These are phyloP conservation scores for Geotrichum restrictum DNA, from an alignment of 1,139 yeast species.

Conservation along the genomic window DNA sequence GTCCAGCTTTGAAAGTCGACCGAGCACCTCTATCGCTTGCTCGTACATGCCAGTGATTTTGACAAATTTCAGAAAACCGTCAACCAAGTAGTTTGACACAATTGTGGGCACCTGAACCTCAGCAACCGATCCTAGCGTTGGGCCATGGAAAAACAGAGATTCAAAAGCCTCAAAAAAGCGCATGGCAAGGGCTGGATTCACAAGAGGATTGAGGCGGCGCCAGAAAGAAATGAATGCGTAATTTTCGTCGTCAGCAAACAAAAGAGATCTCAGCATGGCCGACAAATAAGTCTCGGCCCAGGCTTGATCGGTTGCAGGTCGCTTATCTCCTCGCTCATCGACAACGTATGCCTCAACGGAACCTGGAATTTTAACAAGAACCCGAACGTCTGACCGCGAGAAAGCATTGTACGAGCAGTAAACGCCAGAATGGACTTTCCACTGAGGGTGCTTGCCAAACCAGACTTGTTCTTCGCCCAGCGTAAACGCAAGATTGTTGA, in stretches of 20 bases:
- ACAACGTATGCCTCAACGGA: conserved; percentile 74
- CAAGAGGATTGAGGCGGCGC: conserved; percentile 62
- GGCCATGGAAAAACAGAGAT: conserved; percentile 61
- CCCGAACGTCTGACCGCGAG: conserved; percentile 64
- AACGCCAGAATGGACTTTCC: conserved; percentile 72
- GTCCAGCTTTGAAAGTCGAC: conserved; percentile 43
- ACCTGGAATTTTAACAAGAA: conserved; percentile 67
- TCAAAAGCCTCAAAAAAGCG: conserved; percentile 60
- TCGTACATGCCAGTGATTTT: conserved; percentile 63
- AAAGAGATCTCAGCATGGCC: conserved; percentile 64
- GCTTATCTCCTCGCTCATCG: conserved; percentile 49
- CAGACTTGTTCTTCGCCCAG: conserved; percentile 60
- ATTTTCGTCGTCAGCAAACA: conserved; percentile 66
- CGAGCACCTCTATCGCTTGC: conserved; percentile 54
- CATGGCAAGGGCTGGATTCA: conserved; percentile 42
- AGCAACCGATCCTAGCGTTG: conserved; percentile 56
- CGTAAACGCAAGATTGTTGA: conserved; percentile 65
- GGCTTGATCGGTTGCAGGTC: conserved; percentile 39
- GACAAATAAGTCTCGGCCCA: conserved; percentile 85
- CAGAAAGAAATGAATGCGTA: conserved; percentile 62
- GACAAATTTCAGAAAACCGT: conserved; percentile 63
- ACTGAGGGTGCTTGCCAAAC: conserved; percentile 71
- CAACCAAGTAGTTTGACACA: conserved; percentile 69
- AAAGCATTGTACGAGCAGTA: conserved; percentile 68
- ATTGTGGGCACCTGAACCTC: conserved; percentile 66